These are phyloP conservation scores for Coniochaeta sp. DNA, from an alignment of 2,329 filamentous ascomycete genomes.

Conservation along the genomic window DNA sequence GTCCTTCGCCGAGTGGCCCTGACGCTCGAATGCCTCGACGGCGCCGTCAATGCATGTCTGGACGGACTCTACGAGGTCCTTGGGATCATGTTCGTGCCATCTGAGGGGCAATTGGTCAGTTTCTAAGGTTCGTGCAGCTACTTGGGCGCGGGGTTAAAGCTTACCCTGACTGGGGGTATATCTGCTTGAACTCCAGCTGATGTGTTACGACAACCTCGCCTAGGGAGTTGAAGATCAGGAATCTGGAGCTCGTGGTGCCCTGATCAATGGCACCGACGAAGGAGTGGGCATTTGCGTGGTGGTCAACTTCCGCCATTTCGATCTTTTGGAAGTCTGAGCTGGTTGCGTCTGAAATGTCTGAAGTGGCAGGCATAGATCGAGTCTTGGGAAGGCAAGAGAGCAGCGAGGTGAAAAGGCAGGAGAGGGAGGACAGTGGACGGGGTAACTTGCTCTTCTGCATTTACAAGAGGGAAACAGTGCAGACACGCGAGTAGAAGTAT, in stretches of 20 bases:
- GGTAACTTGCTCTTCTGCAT: neutral
- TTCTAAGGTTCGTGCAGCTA: neutral
- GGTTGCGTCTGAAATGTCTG: neutral
- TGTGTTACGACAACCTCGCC: conserved; percentile 66
- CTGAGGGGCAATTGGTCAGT: conserved; percentile 32
- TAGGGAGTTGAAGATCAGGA: conserved; percentile 67
- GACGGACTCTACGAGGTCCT: conserved; percentile 66
- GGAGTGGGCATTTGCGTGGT: conserved; percentile 9
- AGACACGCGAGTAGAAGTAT: neutral
- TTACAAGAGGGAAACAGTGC: neutral
- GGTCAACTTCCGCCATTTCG: conserved; percentile 1
- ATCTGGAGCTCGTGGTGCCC: conserved; percentile 71
- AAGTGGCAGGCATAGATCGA: conserved; percentile 2
- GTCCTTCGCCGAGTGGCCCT: conserved; percentile 59
- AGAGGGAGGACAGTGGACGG: neutral
- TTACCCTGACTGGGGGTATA: conserved; percentile 70
- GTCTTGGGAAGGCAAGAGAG: neutral
- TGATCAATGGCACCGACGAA: conserved; percentile 77
- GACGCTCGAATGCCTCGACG: conserved; percentile 58
- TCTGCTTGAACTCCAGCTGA: conserved; percentile 69
- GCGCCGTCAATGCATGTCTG: conserved; percentile 70
- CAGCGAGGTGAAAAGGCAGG: neutral
- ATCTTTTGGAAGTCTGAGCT: conserved; percentile 1
- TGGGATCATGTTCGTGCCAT: conserved; percentile 80
- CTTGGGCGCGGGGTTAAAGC: too few species aligned